A percentile compares a stretch with the other conserved stretches of the same genome.
Evolutionary conservation across 805 yeast genomes (phyloP).

Genomic region (Brettanomyces sp.): DNA sequence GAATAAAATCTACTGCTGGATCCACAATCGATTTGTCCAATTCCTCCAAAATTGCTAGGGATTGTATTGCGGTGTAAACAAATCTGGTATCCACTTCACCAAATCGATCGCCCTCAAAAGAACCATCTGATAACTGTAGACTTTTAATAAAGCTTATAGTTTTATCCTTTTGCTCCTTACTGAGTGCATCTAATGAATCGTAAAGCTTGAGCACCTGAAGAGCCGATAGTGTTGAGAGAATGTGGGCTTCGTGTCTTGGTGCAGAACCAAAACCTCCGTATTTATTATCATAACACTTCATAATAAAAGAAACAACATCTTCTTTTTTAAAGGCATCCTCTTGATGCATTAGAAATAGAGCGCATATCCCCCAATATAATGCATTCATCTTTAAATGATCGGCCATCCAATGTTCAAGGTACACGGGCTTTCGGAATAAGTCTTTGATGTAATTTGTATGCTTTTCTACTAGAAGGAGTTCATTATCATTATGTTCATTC

Average conservation of each 20-base stretch:
- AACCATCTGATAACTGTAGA: slow-evolving; percentile 54
- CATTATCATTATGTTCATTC: neutral
- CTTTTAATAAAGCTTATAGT: slow-evolving; percentile 30
- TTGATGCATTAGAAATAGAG: slow-evolving; percentile 52
- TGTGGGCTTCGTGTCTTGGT: slow-evolving; percentile 83
- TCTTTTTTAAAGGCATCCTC: slow-evolving; percentile 47
- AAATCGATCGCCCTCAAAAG: slow-evolving; percentile 81
- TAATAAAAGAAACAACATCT: slow-evolving; percentile 61
- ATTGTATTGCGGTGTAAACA: slow-evolving; percentile 71
- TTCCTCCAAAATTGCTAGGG: slow-evolving; percentile 59
- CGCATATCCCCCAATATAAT: slow-evolving; percentile 88
- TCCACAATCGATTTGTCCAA: slow-evolving; percentile 38
- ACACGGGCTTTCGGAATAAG: slow-evolving; percentile 44
- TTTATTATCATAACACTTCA: slow-evolving; percentile 47
- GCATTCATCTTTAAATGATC: slow-evolving; percentile 91
- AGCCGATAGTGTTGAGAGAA: slow-evolving; percentile 78
- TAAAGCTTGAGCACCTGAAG: slow-evolving; percentile 69
- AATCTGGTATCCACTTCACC: slow-evolving; percentile 94
- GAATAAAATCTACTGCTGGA: slow-evolving; percentile 57
- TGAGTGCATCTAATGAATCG: slow-evolving; percentile 42
- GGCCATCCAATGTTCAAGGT: slow-evolving; percentile 75
- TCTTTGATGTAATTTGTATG: slow-evolving; percentile 51
- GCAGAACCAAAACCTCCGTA: slow-evolving; percentile 85
- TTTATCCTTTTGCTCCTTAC: slow-evolving; percentile 16
- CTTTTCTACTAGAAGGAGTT: slow-evolving; percentile 14